Evolutionary conservation across 192 early-diverging fungal genomes (phyloP), one percentile per base, ranked within the genome.

Genomic region (Jimgerdemannia flammicorona): DNA sequence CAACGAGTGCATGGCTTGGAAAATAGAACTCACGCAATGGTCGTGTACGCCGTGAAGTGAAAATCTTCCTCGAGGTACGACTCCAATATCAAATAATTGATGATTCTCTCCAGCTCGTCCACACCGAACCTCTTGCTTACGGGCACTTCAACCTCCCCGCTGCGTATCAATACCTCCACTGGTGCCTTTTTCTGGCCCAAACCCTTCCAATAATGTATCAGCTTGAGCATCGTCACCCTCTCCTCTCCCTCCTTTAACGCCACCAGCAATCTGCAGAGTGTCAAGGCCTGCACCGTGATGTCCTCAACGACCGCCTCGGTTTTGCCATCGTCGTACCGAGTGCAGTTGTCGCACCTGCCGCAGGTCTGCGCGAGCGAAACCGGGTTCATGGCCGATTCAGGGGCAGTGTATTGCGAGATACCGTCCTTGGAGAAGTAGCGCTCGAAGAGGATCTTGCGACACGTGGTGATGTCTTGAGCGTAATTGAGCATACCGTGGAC

Each of bases 401-500:
- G 14, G 19, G 72, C 65, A 42, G 65, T 14, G 64, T 29, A 67
- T 69, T 54, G 19, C 41, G 44, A 59, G 67, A 69, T 11, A 3
- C 76, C 65, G 10, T 83, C 80, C 14, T 80, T 77, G 11, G 79
- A 80, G 69, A 92, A 85, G 54, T 92, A 89, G 8, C 59, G 64
- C 72, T 91, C 89, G 64, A 93, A 85, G 4, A 88, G 71, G 7
- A 84, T 77, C 44, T 91, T 89, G 44, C 91, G 88, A 65, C 91
- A 93, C 14, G 82, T 80, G 29, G 76, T 73, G n/a, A 85, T 76
- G 72, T 88, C 84, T 76, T 93, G 91, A 9, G 88, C 89, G 74
- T 91, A 93, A 49, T 80, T 76, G 10, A 89, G 77, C 86, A 92
- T 91, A 14, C 80, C 80, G 43, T 86, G 86, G 1, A 91, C 91